Evolutionary conservation across 345 rosid genomes (phyloP).

Genomic region (Conringia planisiliqua): DNA sequence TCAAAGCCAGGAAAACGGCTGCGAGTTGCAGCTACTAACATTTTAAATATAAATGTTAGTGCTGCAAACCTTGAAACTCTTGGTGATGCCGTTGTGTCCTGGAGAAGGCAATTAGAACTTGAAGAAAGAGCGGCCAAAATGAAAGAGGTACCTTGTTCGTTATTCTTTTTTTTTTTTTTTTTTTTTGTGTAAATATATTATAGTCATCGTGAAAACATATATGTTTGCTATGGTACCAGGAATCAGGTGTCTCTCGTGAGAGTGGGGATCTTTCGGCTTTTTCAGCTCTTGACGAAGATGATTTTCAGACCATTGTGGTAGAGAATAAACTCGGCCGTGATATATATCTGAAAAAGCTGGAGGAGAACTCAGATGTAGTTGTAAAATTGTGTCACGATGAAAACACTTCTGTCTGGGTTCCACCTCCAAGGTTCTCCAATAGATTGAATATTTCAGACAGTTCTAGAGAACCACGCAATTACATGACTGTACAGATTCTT

Average conservation of each 20-base stretch:
- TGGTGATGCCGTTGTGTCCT: slow-evolving; percentile 71
- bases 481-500: slow-evolving; percentile 68
- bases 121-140: slow-evolving; percentile 76
- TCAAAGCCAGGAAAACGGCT: slow-evolving; percentile 74
- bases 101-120: slow-evolving; percentile 89
- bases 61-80: slow-evolving; percentile 83
- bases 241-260: slow-evolving; percentile 41
- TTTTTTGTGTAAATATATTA: background rate
- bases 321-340: slow-evolving; percentile 92
- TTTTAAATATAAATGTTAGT: slow-evolving; percentile 79
- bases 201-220: background rate
- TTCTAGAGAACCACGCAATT: slow-evolving; percentile 69
- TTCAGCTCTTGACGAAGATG: slow-evolving; percentile 97
- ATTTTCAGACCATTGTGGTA: slow-evolving; percentile 72
- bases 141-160: slow-evolving; percentile 54
- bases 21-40: slow-evolving; percentile 79
- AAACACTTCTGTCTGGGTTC: slow-evolving; percentile 70
- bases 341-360: slow-evolving; percentile 71
- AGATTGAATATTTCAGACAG: slow-evolving; percentile 76
- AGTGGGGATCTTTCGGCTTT: slow-evolving; percentile 57
- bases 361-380: slow-evolving; percentile 53
- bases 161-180: background rate
- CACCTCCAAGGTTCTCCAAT: slow-evolving; percentile 93
- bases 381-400: slow-evolving; percentile 60
- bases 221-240: slow-evolving; percentile 48